Percentiles rank a stretch among this genome's conserved stretches.
Evolutionary conservation across 345 rosid species (phyloP).

Genomic region (Citrus glauca): DNA sequence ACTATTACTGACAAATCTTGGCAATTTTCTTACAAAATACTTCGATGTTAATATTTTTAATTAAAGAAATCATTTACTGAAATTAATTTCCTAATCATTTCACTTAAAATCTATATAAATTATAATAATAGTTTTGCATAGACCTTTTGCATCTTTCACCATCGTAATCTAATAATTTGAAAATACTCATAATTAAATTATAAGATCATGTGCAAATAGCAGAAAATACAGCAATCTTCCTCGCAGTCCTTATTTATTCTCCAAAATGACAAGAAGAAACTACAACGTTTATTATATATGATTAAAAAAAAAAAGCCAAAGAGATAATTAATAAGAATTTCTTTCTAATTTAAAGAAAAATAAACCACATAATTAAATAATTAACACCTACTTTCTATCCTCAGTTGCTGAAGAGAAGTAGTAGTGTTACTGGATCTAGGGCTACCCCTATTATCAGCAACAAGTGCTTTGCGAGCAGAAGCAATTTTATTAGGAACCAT

Average conservation of each 20-base stretch:
- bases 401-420: slow-evolving; percentile 12
- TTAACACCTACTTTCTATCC: slow-evolving; percentile 42
- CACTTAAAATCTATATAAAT: no score
- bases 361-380: neutral
- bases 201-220: no score
- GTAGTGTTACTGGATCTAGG: slow-evolving; percentile 9
- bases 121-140: no score
- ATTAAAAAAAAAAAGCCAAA: neutral
- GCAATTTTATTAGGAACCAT: slow-evolving; percentile 44
- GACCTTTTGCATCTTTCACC: no score
- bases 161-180: no score
- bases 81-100: no score
- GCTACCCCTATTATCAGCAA: slow-evolving; percentile 29
- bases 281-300: neutral
- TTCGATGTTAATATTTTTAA: no score
- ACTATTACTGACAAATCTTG: no score
- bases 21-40: no score
- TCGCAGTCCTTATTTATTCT: neutral
- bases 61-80: no score
- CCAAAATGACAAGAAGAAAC: neutral
- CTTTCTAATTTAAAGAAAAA: neutral
- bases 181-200: no score
- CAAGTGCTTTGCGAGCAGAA: slow-evolving; percentile 65
- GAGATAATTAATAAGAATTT: neutral
- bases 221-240: no score